Percentiles rank a stretch among this genome's conserved stretches.
Conservation (phyloP, 1,139 yeast genomes). For the Saccharomyces pastorianus region DNA sequence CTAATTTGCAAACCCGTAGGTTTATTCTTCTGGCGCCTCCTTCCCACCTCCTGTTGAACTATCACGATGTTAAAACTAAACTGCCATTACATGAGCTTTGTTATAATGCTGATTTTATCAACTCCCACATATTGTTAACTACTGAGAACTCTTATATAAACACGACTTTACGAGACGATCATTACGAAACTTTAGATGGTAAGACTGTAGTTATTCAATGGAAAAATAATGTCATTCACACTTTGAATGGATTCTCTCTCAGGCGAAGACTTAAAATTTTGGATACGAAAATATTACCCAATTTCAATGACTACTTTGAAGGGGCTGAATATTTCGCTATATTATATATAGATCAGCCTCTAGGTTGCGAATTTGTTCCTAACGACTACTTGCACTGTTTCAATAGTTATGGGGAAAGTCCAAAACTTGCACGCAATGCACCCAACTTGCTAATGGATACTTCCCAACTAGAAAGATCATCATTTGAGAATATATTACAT, state of each 20-base stretch:
- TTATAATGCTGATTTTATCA: constrained; percentile 57
- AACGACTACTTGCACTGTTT: constrained; percentile 1
- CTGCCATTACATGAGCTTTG: constrained; percentile 48
- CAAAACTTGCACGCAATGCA: not conserved
- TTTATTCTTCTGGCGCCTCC: constrained; percentile 59
- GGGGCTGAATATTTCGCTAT: constrained; percentile 40
- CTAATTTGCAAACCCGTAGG: constrained; percentile 38
- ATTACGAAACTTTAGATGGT: constrained; percentile 50
- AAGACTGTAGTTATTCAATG: constrained; percentile 45
- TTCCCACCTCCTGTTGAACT: constrained; percentile 42
- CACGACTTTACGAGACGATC: constrained; percentile 3
- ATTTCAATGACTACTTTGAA: constrained; percentile 41
- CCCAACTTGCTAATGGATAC: not conserved
- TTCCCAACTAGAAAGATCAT: not conserved
- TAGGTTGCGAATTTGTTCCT: constrained; percentile 34
- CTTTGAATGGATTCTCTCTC: constrained; percentile 51
- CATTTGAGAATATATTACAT: constrained; percentile 19
- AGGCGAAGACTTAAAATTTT: constrained; percentile 41
- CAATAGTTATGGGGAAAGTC: not conserved
- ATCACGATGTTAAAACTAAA: constrained; percentile 44
- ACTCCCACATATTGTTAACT: constrained; percentile 55
- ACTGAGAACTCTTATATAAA: constrained; percentile 6
- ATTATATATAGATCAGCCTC: constrained; percentile 44
- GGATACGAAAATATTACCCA: constrained; percentile 38
- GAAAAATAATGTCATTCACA: constrained; percentile 45